Percentiles rank a stretch among this genome's conserved stretches.
Evolutionary conservation across 805 yeast genomes (phyloP).

Genomic region (Yarrowia alimentaria): DNA sequence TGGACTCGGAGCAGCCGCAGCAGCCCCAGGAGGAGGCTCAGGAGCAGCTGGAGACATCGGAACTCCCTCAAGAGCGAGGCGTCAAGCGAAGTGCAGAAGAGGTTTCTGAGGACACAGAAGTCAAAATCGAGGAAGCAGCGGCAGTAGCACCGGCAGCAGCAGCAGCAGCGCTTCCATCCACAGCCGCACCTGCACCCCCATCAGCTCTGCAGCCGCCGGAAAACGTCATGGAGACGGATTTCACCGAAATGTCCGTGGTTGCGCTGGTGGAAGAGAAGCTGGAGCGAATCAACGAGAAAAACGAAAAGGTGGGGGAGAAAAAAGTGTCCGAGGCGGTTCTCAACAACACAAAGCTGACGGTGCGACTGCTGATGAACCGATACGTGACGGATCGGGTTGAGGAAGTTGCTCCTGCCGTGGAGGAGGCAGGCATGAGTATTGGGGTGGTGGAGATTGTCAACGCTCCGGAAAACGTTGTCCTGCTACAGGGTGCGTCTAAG

Average conservation of each 20-base stretch:
- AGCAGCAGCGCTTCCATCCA: conserved; percentile 2
- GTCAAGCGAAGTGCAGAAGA: conserved; percentile 13
- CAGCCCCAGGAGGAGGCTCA: conserved; percentile 1
- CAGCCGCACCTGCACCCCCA: too few relatives aligned
- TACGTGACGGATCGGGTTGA: conserved; percentile 13
- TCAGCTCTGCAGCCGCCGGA: too few relatives aligned
- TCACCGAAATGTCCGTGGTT: background rate
- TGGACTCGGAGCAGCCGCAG: background rate
- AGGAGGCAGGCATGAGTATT: conserved; percentile 16
- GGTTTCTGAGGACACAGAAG: conserved; percentile 2
- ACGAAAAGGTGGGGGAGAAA: conserved; percentile 2
- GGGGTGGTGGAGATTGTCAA: conserved; percentile 17
- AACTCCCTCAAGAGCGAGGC: background rate
- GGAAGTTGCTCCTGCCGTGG: conserved; percentile 14
- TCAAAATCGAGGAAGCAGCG: background rate
- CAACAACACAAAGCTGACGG: conserved; percentile 7
- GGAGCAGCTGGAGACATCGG: too few relatives aligned
- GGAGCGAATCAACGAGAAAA: conserved; percentile 12
- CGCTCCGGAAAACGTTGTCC: conserved; percentile 15
- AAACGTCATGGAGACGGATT: too few relatives aligned
- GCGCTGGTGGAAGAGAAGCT: conserved; percentile 16
- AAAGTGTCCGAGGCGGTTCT: conserved; percentile 1
- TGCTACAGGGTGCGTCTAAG: conserved; percentile 8
- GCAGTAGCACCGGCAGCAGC: background rate
- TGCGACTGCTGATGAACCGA: conserved; percentile 11